Evolutionary conservation across 345 rosid genomes (phyloP).

Genomic region (Luvunga scandens): DNA sequence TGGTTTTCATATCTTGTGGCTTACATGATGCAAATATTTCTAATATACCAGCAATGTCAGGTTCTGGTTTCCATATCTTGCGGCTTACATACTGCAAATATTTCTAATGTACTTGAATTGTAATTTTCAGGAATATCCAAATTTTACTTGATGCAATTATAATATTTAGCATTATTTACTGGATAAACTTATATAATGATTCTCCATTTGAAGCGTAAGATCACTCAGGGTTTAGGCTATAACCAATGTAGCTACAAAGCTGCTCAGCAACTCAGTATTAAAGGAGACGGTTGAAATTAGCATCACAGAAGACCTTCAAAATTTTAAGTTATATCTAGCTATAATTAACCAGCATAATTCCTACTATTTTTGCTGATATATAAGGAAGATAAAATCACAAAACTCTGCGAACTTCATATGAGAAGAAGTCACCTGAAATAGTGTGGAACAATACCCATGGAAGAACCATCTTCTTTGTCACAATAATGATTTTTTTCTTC

Average conservation of each 20-base stretch:
- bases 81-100: background rate
- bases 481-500: background rate
- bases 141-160: background rate
- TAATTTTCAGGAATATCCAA: background rate
- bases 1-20: constrained; percentile 6
- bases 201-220: background rate
- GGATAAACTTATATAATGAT: background rate
- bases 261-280: background rate
- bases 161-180: background rate
- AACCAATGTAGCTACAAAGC: background rate
- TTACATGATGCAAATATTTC: background rate
- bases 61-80: constrained; percentile 31
- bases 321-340: background rate
- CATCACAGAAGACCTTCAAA: background rate
- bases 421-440: background rate
- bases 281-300: background rate
- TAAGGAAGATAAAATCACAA: background rate
- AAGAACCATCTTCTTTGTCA: background rate
- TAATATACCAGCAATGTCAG: constrained; percentile 70
- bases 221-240: background rate
- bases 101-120: background rate
- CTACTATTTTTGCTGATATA: background rate
- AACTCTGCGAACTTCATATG: background rate
- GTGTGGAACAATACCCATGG: background rate
- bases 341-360: background rate